Evolutionary conservation across 257 asterid species (phyloP).

Genomic region (Przewalskia tangutica): DNA sequence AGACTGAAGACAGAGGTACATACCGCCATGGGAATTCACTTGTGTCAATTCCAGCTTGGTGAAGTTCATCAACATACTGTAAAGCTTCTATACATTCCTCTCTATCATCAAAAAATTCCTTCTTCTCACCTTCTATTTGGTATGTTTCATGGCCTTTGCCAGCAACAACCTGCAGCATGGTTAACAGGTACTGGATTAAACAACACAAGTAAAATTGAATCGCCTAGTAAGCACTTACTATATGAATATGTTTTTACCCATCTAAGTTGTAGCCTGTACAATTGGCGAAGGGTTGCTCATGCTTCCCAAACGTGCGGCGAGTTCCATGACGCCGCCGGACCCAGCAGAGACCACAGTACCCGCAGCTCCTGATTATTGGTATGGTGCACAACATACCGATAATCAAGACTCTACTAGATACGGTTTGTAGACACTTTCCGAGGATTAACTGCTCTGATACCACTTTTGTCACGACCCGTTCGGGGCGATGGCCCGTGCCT

Average conservation of each 20-base stretch:
- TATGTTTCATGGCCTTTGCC: constrained; percentile 87
- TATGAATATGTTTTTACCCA: neutral
- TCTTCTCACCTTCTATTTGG: constrained; percentile 80
- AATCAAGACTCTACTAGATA: no score
- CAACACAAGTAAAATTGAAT: neutral
- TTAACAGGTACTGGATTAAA: neutral
- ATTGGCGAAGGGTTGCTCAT: no score
- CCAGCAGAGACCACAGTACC: no score
- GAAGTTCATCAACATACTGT: constrained; percentile 85
- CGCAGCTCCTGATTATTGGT: no score
- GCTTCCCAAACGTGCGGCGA: no score
- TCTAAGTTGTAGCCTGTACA: neutral
- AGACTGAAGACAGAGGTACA: neutral
- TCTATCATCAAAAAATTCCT: constrained; percentile 85
- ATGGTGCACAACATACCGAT: no score
- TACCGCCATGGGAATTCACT: constrained; percentile 99
- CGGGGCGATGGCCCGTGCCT: no score
- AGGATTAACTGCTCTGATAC: no score
- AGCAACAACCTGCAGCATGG: constrained; percentile 68
- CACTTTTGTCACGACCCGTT: no score
- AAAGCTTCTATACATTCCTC: constrained; percentile 96
- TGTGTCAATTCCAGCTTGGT: constrained; percentile 91
- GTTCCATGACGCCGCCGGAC: no score
- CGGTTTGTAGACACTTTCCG: no score
- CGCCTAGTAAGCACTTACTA: neutral